Conservation (phyloP, 768 basidiomycete genomes). For the Suillus lakei region DNA sequence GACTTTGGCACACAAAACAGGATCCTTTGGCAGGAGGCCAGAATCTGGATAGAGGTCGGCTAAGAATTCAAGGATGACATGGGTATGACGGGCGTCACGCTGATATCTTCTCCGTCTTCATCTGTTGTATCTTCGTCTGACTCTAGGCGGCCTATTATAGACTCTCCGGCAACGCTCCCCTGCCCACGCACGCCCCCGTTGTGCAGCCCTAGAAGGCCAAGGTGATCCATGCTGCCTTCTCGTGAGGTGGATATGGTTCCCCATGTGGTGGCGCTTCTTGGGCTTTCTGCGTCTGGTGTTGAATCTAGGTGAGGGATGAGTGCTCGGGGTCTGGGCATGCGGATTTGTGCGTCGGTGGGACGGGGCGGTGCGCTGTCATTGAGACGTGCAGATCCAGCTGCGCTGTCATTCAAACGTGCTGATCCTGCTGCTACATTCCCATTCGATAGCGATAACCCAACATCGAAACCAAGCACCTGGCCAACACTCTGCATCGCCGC, state of each 20-base stretch:
- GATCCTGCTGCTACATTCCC: constrained; percentile 15
- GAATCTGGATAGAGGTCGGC: no score
- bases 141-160: constrained; percentile 23
- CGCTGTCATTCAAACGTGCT: constrained; percentile 13
- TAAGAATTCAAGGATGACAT: no score
- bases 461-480: constrained; percentile 23
- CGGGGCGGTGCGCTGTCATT: neutral
- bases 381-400: constrained; percentile 2
- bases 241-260: constrained; percentile 36
- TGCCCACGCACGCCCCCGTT: constrained; percentile 34
- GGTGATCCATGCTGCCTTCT: constrained; percentile 31
- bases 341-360: neutral
- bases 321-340: constrained; percentile 3
- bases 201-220: constrained; percentile 37
- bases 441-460: constrained; percentile 13
- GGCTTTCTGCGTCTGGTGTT: constrained; percentile 27
- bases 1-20: no score
- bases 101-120: constrained; percentile 17
- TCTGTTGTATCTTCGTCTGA: constrained; percentile 20
- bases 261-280: constrained; percentile 41
- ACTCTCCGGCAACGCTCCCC: constrained; percentile 21
- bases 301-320: constrained; percentile 17
- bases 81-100: constrained; percentile 22
- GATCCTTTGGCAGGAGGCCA: no score
- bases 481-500: constrained; percentile 15